phyloP scores from a whole-genome alignment of 2,329 filamentous ascomycete species.

The Sphaerostilbella broomeana region DNA sequence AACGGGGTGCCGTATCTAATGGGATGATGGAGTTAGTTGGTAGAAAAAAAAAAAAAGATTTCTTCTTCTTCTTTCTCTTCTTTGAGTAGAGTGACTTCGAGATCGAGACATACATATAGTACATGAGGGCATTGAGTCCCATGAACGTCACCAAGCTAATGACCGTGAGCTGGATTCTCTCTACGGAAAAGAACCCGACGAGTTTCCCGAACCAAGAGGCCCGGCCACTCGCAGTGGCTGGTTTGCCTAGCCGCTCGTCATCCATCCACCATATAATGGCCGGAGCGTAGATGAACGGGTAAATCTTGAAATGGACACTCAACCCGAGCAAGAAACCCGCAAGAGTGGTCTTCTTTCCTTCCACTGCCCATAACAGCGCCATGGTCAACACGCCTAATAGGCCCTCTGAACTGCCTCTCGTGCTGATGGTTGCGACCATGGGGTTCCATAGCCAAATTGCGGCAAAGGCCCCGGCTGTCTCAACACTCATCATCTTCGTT shows the following conservation, averaged over 20 bases:
- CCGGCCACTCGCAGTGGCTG: slow-evolving; percentile 1
- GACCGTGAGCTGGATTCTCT: slow-evolving; percentile 51
- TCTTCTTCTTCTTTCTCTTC: too few relatives aligned
- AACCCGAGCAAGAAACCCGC: slow-evolving; percentile 74
- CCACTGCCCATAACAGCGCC: slow-evolving; percentile 74
- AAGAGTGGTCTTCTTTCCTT: slow-evolving; percentile 53
- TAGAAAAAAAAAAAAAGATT: too few relatives aligned
- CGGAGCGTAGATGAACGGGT: slow-evolving; percentile 90
- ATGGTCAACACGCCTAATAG: slow-evolving; percentile 79
- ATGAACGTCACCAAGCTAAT: slow-evolving; percentile 68
- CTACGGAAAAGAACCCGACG: slow-evolving; percentile 42
- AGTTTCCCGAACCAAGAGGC: slow-evolving; percentile 21
- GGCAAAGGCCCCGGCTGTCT: slow-evolving; percentile 65
- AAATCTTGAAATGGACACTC: slow-evolving; percentile 96
- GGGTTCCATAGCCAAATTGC: slow-evolving; percentile 93
- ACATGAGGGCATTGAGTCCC: slow-evolving; percentile 72
- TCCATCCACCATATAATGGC: slow-evolving; percentile 79
- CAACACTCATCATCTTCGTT: slow-evolving; percentile 37
- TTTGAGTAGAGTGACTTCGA: too few relatives aligned
- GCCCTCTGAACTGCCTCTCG: slow-evolving; percentile 88
- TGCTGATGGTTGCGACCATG: slow-evolving; percentile 97
- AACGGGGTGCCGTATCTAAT: slow-evolving; percentile 79
- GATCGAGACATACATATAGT: slow-evolving; percentile 49
- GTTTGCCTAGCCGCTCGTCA: slow-evolving; percentile 35
- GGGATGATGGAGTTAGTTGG: too few relatives aligned